phyloP scores from a whole-genome alignment of 257 asterid species.

The Ophiorrhiza pumila region DNA sequence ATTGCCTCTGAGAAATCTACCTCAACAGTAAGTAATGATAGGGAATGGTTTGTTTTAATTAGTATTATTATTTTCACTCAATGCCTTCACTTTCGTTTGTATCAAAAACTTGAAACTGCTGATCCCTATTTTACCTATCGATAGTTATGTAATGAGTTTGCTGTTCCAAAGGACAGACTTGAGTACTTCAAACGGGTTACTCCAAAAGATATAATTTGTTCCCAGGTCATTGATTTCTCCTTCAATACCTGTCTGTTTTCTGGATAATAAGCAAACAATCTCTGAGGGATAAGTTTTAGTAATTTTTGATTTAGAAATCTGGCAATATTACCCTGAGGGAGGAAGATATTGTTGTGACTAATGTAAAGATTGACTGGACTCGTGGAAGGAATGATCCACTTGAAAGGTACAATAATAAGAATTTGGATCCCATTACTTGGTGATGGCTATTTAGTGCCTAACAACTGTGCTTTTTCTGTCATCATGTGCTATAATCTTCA shows the following conservation, averaged over 20 bases:
- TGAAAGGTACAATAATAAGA: conserved; percentile 43
- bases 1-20: conserved; percentile 54
- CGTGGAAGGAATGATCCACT: conserved; percentile 73
- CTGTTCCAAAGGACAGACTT: conserved; percentile 77
- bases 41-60: conserved; percentile 10
- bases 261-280: conserved; percentile 6
- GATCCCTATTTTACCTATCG: conserved; percentile 9
- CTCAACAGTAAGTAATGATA: conserved; percentile 47
- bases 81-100: neutral
- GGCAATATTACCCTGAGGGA: conserved; percentile 41
- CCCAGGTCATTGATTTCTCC: conserved; percentile 50
- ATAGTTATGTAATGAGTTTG: conserved; percentile 87
- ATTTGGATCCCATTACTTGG: conserved; percentile 2
- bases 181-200: conserved; percentile 62
- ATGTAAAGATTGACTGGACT: conserved; percentile 74
- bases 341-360: conserved; percentile 73
- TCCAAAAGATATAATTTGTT: conserved; percentile 79
- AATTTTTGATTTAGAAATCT: conserved; percentile 46
- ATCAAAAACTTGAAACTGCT: neutral
- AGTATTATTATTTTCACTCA: neutral
- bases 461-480: conserved; percentile 24
- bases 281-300: conserved; percentile 30
- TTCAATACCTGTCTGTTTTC: neutral
- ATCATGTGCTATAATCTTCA: conserved; percentile 24
- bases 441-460: conserved; percentile 4